Evolutionary conservation across 805 yeast genomes (phyloP).

Genomic region (Yueomyces sp.): DNA sequence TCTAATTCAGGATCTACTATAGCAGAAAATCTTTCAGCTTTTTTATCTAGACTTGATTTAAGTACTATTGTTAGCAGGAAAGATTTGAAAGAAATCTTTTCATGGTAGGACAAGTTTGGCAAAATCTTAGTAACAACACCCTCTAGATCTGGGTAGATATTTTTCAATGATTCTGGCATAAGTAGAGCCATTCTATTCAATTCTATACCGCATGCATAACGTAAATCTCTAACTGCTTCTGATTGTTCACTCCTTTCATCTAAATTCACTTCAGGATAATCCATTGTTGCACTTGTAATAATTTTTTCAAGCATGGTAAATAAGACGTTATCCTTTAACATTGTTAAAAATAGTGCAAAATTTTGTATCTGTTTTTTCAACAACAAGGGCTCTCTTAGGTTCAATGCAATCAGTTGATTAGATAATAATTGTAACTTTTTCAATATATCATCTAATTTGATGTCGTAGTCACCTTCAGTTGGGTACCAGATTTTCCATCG

Average conservation of each 20-base stretch:
- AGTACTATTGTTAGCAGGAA: constrained; percentile 86
- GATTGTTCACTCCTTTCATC: constrained; percentile 52
- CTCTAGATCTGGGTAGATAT: constrained; percentile 72
- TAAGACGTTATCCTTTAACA: constrained; percentile 70
- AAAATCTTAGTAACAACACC: constrained; percentile 62
- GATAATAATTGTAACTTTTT: constrained; percentile 56
- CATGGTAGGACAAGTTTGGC: constrained; percentile 73
- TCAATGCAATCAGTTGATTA: constrained; percentile 60
- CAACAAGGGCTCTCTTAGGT: constrained; percentile 66
- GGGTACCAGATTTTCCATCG: constrained; percentile 91
- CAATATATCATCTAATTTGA: constrained; percentile 37
- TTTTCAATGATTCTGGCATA: constrained; percentile 83
- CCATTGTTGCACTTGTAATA: constrained; percentile 74
- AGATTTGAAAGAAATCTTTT: constrained; percentile 85
- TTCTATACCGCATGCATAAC: constrained; percentile 91
- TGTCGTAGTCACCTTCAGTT: constrained; percentile 28
- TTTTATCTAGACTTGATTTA: constrained; percentile 59
- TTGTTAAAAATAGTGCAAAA: constrained; percentile 85
- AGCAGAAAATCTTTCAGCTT: constrained; percentile 63
- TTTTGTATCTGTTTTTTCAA: constrained; percentile 82
- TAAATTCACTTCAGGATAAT: constrained; percentile 44
- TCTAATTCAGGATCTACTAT: constrained; percentile 88
- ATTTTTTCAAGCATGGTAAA: constrained; percentile 74
- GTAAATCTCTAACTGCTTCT: constrained; percentile 71
- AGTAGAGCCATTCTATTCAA: constrained; percentile 84